Evolutionary conservation across 2,329 filamentous ascomycete species (phyloP).

Genomic region (Fusarium sp.): DNA sequence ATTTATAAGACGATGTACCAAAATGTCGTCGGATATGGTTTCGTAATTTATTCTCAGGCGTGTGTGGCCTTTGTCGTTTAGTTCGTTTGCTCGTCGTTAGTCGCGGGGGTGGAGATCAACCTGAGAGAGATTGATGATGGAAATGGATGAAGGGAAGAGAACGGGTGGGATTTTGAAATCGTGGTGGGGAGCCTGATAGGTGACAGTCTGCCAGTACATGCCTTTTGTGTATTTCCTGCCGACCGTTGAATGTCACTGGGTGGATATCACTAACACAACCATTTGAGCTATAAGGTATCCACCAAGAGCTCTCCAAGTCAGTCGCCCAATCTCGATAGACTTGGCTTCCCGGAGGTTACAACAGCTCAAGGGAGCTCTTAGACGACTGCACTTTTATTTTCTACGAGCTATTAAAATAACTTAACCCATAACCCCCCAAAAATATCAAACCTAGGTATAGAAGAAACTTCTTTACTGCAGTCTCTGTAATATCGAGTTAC

Average conservation of each 20-base stretch:
- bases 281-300: constrained; percentile 23
- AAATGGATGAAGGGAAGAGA: constrained; percentile 36
- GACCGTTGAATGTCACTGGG: background rate
- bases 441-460: background rate
- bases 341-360: constrained; percentile 18
- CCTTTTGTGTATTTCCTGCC: rapidly evolving
- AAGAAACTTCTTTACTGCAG: background rate
- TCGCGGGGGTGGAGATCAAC: constrained; percentile 40
- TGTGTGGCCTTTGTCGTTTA: constrained; percentile 5
- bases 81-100: constrained; percentile 29
- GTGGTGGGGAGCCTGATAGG: constrained; percentile 24
- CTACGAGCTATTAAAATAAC: background rate
- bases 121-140: constrained; percentile 28
- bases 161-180: constrained; percentile 27
- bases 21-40: constrained; percentile 3
- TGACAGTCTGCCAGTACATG: constrained; percentile 12
- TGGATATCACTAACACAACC: constrained; percentile 9
- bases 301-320: constrained; percentile 21
- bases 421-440: background rate
- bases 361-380: constrained; percentile 29
- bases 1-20: background rate
- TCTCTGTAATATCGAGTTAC: background rate
- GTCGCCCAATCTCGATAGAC: constrained; percentile 27
- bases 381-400: background rate
- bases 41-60: constrained; percentile 4